Evolutionary conservation across 148 eudicot genomes (phyloP).

Genomic region (Camellia lanceoleosa): DNA sequence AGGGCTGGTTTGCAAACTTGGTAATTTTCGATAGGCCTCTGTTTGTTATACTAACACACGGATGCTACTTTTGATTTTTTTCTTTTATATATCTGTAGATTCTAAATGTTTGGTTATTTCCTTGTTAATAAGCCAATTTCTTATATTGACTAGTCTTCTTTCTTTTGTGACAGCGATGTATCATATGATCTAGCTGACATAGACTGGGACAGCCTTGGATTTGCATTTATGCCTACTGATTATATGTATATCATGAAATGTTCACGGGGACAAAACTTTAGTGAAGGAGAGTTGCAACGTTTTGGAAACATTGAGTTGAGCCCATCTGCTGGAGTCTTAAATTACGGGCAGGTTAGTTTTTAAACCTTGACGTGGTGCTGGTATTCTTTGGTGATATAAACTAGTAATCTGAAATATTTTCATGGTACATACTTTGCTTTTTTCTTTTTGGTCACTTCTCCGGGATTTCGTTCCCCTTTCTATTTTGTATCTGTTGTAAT

Average conservation of each 20-base stretch:
- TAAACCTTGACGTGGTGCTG: conserved; percentile 2
- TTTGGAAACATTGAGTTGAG: conserved; percentile 93
- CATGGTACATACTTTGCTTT: neutral
- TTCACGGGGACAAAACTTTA: conserved; percentile 58
- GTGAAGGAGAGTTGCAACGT: conserved; percentile 66
- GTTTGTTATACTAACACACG: neutral
- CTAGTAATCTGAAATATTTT: conserved; percentile 7
- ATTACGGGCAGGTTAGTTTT: conserved; percentile 84
- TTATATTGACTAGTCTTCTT: conserved; percentile 15
- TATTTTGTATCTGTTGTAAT: neutral
- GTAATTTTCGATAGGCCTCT: neutral
- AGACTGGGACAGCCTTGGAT: conserved; percentile 96
- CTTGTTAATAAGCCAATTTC: neutral
- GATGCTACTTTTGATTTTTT: neutral
- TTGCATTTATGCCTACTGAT: conserved; percentile 75
- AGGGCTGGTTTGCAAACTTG: neutral
- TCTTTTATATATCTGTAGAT: neutral
- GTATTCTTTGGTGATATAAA: neutral
- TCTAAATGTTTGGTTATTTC: neutral
- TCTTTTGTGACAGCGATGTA: conserved; percentile 26
- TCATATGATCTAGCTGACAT: conserved; percentile 55
- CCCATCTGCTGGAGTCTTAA: conserved; percentile 93
- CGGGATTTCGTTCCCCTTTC: neutral
- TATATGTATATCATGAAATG: conserved; percentile 87
- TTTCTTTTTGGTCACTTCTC: conserved; percentile 1